Evolutionary conservation across 208 protist species (phyloP).

Genomic region (Trypanosomatidae sp.): DNA sequence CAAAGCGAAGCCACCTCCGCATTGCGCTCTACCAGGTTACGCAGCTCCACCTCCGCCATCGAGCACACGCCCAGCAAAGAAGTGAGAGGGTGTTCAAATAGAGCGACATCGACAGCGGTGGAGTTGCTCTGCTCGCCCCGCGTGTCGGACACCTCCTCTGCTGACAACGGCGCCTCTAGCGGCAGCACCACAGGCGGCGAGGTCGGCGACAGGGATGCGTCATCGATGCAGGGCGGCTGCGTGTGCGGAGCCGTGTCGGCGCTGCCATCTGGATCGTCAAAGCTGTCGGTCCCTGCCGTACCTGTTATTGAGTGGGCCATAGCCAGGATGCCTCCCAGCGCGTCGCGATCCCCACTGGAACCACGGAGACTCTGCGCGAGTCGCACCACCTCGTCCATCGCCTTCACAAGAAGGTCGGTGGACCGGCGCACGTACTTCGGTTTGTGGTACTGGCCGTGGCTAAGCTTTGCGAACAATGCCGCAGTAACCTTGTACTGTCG

Average conservation of each 20-base stretch:
- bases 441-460: constrained; percentile 25
- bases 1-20: constrained; percentile 21
- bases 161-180: not conserved
- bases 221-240: constrained; percentile 3
- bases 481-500: not conserved
- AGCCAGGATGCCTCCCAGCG: constrained; percentile 11
- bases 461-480: constrained; percentile 20
- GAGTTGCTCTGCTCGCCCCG: not conserved
- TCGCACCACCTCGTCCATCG: constrained; percentile 29
- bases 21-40: constrained; percentile 11
- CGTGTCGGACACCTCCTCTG: not conserved
- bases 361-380: constrained; percentile 9
- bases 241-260: constrained; percentile 2
- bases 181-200: not conserved
- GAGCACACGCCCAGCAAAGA: constrained; percentile 19
- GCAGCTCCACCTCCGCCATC: constrained; percentile 28
- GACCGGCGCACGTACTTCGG: constrained; percentile 26
- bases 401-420: constrained; percentile 23
- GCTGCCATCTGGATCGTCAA: constrained; percentile 10
- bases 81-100: constrained; percentile 18
- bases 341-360: constrained; percentile 10
- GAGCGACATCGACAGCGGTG: not conserved
- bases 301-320: constrained; percentile 17
- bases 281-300: not conserved
- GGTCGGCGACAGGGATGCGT: constrained; percentile 2